These are phyloP conservation scores for Ceratobasidium sp. DNA, from an alignment of 1,284 basidiomycete genomes.

Conservation along the genomic window DNA sequence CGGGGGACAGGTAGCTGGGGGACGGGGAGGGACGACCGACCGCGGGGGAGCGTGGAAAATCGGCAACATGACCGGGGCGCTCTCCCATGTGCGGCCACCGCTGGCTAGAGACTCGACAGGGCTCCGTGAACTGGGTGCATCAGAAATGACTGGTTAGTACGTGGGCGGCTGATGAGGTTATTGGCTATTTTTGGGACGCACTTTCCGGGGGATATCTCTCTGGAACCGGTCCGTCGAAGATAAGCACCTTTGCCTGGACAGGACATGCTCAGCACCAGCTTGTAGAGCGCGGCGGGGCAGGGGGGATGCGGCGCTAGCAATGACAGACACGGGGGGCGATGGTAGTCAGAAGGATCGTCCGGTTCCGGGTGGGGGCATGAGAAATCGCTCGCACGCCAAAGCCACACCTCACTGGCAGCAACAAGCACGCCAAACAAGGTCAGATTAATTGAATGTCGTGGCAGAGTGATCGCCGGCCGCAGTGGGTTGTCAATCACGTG, in stretches of 20 bases:
- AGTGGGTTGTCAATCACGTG: conserved; percentile 1
- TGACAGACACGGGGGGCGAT: neutral
- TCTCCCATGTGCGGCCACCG: conserved; percentile 23
- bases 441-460: conserved; percentile 17
- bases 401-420: conserved; percentile 10
- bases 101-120: conserved; percentile 3
- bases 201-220: neutral
- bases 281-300: neutral
- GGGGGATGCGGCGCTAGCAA: neutral
- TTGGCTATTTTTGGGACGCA: neutral
- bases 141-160: neutral
- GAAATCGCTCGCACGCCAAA: conserved; percentile 8
- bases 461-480: conserved; percentile 13
- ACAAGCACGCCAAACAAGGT: neutral
- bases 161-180: neutral
- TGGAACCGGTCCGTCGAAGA: conserved; percentile 5
- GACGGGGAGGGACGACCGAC: neutral
- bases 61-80: neutral
- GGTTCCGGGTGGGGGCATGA: neutral
- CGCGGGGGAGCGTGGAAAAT: neutral
- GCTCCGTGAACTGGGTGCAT: neutral
- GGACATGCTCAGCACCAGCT: conserved; percentile 14
- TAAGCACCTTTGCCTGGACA: neutral
- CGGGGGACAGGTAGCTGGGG: neutral
- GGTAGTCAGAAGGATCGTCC: conserved; percentile 8